Evolutionary conservation across 1,139 yeast species (phyloP), one percentile per base, ranked within the genome.

Genomic region (Zhuliangozyma blackwelliae): DNA sequence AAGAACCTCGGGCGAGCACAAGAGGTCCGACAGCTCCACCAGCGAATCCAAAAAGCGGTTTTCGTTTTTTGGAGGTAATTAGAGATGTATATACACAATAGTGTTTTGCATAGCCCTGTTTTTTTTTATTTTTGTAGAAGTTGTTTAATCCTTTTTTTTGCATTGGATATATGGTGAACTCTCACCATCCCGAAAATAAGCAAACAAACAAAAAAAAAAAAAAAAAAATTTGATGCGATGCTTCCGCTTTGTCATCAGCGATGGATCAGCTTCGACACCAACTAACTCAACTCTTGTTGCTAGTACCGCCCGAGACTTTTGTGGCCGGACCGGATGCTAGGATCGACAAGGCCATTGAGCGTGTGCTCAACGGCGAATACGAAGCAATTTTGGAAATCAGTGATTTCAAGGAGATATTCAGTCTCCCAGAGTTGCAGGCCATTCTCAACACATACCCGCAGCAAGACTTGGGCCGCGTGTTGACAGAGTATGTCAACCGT

Each of bases 1-100:
- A 2, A 51, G 71, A 33, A 57, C 46, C 34, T 52, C 64, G 5
- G 50, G 61, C 12, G 74, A 68, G 32, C 52, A 54, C 37, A 65
- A 61, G 44, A 52, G 68, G 35, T 43, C 57, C n/a, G 74, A 68
- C 5, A 59, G 63, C 39, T 32, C 51, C 2, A 46, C 43, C 25
- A 48, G 49, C 27, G 68, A 64, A 23, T 42, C 54, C 7, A 55
- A 42, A 32, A 63, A 62, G 43, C 48, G 68, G 27, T 52, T 57
- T 26, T 61, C 68, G 3, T 61, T 63, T 38, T 63, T 63, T 39
- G 68, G 54, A 26, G 49, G 52, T 22, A 36, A 34, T 27, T 35
- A 31, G 22, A 21, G 7, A n/a, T n/a, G n/a, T n/a, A n/a, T n/a
- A n/a, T n/a, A n/a, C n/a, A n/a, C n/a, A n/a, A n/a, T n/a, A n/a